Base-by-base conservation (phyloP, 192 early-diverging fungal genomes). In the Backusella morwellensis region DNA sequence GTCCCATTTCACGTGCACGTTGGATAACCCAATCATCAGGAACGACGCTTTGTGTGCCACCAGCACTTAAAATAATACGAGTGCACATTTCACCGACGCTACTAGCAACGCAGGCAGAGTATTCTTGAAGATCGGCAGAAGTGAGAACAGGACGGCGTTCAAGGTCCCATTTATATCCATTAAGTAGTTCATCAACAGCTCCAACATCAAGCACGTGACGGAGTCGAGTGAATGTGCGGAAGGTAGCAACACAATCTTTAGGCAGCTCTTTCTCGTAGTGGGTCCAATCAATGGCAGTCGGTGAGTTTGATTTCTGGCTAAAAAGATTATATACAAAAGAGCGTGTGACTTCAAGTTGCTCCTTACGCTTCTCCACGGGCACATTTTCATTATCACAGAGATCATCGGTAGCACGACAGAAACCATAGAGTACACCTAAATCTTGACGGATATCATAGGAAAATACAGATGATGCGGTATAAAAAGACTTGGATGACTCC, bases 41-140 rank as follows among this genome's bases (percentile, higher is more conserved):
- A 42, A 26, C 14, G 11, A n/a, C 35, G 47, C 26, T 29, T 26
- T 68, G 52, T 35, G 47, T 44, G 14, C 66, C 68, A 32, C 42
- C 72, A n/a, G 5, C 54, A 36, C 71, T 72, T 56, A 79, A 59
- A 19, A 83, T 68, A 38, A 84, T 76, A 63, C 79, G 77, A 4
- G 79, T 78, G 35, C 82, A 84, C 72, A 84, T 74, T 54, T 84
- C 82, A 50, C 82, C 82, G 29, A 84, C 82, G 40, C 82, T 84
- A 29, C 79, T 77, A 8, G 82, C 82, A 11, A 84, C 82, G 66
- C 73, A 80, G 1, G 73, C 79, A 40, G 76, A 77, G 50, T 84
- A 84, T 2, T 72, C 8, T 6, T 66, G 47, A 35, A 84, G 74
- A 36, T 84, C 82, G 4, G 50, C 26, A 35, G 80, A 68, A 9